Percentiles rank a stretch among this genome's conserved stretches.
Evolutionary conservation across 345 rosid species (phyloP).

Genomic region (Aegle marmelos): DNA sequence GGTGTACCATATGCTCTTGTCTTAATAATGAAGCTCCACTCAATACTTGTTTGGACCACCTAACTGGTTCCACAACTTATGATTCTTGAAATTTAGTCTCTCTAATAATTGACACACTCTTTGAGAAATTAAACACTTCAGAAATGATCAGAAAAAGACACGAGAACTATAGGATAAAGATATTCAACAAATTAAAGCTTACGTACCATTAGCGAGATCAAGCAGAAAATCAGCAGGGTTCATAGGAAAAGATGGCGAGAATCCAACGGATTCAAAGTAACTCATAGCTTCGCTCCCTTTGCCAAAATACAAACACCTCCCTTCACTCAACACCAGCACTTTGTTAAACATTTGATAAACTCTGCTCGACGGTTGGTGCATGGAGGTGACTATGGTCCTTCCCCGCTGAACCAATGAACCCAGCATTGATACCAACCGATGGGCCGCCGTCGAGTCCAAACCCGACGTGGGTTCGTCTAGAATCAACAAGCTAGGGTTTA

Average conservation of each 20-base stretch:
- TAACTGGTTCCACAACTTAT: background rate
- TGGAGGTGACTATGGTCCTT: conserved; percentile 70
- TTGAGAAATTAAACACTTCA: no score
- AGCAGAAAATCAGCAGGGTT: conserved; percentile 98
- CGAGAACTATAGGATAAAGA: background rate
- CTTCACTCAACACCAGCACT: conserved; percentile 77
- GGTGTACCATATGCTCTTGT: conserved; percentile 18
- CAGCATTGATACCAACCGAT: conserved; percentile 64
- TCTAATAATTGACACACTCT: background rate
- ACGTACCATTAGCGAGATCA: conserved; percentile 97
- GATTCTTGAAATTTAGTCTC: background rate
- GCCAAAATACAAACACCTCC: conserved; percentile 75
- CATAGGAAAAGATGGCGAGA: conserved; percentile 86
- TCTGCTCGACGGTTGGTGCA: conserved; percentile 93
- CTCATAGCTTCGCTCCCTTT: conserved; percentile 62
- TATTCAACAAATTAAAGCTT: background rate
- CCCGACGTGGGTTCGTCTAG: conserved; percentile 97
- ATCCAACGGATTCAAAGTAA: conserved; percentile 76
- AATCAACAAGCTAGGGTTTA: conserved; percentile 74
- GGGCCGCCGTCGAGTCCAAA: conserved; percentile 86
- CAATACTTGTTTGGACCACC: conserved; percentile 4
- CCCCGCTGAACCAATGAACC: conserved; percentile 61
- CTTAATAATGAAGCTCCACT: conserved; percentile 3
- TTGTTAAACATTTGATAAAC: conserved; percentile 77
- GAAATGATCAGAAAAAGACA: background rate